Percentiles rank a stretch among this genome's conserved stretches.
These are phyloP conservation scores for Geoglossum glabrum DNA, from an alignment of 495 filamentous ascomycete species.

Conservation along the genomic window DNA sequence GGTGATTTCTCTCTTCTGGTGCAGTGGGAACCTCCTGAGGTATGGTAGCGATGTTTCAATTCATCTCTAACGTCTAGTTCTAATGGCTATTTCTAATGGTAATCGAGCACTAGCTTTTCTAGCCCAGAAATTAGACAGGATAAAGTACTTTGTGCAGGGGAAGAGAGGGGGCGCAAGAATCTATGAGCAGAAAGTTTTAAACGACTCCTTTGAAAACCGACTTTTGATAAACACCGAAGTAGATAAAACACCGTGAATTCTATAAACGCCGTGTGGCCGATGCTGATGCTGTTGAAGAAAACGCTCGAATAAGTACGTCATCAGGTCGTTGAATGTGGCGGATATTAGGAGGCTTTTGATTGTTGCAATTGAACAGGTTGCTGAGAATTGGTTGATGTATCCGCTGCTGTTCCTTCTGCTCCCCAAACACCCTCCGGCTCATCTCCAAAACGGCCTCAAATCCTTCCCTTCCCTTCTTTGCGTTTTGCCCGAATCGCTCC, in stretches of 20 bases:
- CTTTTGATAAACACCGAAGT: not conserved
- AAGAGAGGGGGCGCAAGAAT: not conserved
- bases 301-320: not conserved
- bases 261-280: not conserved
- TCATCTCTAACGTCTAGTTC: not conserved
- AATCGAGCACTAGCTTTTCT: not conserved
- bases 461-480: constrained; percentile 66
- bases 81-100: not conserved
- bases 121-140: not conserved
- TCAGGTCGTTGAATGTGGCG: not conserved
- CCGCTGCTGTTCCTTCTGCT: constrained; percentile 54
- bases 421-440: constrained; percentile 77
- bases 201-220: not conserved
- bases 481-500: constrained; percentile 78
- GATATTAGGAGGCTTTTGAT: not conserved
- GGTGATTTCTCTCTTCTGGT: not conserved
- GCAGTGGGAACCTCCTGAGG: not conserved
- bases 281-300: not conserved
- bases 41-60: not conserved
- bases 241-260: not conserved
- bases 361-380: not conserved
- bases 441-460: constrained; percentile 90
- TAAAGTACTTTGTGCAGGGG: not conserved
- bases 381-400: too few species aligned
- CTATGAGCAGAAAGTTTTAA: not conserved